Conservation (phyloP, 2,329 filamentous ascomycete genomes). For the Amylocarpus encephaloides region DNA sequence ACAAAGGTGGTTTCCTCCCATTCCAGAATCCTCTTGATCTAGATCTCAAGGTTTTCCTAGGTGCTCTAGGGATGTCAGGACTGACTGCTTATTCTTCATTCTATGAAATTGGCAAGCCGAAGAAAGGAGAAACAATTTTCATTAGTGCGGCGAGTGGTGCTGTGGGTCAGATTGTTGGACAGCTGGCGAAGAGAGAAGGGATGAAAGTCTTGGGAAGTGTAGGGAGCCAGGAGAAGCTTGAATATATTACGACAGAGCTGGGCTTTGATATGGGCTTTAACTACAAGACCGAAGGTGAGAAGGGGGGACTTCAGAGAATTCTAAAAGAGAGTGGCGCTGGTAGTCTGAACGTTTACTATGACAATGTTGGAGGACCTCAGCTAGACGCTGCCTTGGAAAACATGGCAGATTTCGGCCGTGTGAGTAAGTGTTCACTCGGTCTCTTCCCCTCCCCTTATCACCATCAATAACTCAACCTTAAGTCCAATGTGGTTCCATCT, state of each 20-base stretch:
- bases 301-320: conserved; percentile 53
- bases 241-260: conserved; percentile 66
- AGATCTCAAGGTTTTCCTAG: conserved; percentile 62
- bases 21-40: conserved; percentile 63
- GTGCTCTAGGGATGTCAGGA: conserved; percentile 70
- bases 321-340: conserved; percentile 49
- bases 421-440: conserved; percentile 35
- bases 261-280: conserved; percentile 70
- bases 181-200: conserved; percentile 69
- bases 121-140: conserved; percentile 67
- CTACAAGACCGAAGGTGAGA: conserved; percentile 67
- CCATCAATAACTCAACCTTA: not conserved
- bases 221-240: conserved; percentile 66
- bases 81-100: conserved; percentile 65
- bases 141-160: conserved; percentile 65
- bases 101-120: conserved; percentile 65
- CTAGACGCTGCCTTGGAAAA: conserved; percentile 58
- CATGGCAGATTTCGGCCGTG: conserved; percentile 57
- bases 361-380: conserved; percentile 72
- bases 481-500: conserved; percentile 55
- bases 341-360: conserved; percentile 73
- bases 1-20: conserved; percentile 39
- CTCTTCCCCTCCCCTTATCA: not conserved
- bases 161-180: conserved; percentile 62
- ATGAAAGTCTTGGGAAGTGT: conserved; percentile 66